A percentile compares a stretch with the other conserved stretches of the same genome.
These are phyloP conservation scores for Suillus subaureus DNA, from an alignment of 768 basidiomycete genomes.

Conservation along the genomic window DNA sequence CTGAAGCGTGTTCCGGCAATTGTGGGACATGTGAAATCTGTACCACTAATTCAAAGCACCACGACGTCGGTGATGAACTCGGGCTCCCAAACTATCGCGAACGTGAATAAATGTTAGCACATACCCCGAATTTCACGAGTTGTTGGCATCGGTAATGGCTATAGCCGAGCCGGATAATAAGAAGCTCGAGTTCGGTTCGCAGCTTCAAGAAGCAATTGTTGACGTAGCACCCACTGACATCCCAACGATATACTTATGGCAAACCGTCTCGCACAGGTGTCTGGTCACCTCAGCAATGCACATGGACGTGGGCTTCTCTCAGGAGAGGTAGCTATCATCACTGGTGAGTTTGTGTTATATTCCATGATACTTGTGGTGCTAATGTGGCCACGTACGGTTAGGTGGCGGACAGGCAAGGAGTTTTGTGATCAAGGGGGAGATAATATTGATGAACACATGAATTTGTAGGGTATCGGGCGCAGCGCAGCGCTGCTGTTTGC, in stretches of 20 bases:
- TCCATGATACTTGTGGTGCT: background rate
- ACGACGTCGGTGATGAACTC: background rate
- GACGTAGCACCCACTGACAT: background rate
- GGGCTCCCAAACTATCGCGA: background rate
- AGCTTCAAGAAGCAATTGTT: background rate
- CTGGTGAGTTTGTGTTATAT: slow-evolving; percentile 50
- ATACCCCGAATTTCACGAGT: background rate
- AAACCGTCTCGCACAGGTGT: slow-evolving; percentile 65
- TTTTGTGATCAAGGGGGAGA: background rate
- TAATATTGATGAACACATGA: background rate
- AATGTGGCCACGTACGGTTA: slow-evolving; percentile 25
- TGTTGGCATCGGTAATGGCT: background rate
- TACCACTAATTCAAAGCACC: background rate
- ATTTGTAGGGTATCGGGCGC: slow-evolving; percentile 71
- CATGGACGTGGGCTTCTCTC: slow-evolving; percentile 59
- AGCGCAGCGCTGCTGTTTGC: slow-evolving; percentile 77
- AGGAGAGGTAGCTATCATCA: slow-evolving; percentile 85
- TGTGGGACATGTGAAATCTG: background rate
- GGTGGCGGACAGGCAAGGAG: slow-evolving; percentile 72
- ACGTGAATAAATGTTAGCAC: background rate
- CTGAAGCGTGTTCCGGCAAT: background rate
- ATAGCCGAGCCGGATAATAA: slow-evolving; percentile 1
- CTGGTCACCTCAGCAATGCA: slow-evolving; percentile 64
- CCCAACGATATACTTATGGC: slow-evolving; percentile 41
- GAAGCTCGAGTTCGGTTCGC: background rate